These are phyloP conservation scores for Colletotrichum lupini DNA, from an alignment of 2,329 filamentous ascomycete species.

Conservation along the genomic window DNA sequence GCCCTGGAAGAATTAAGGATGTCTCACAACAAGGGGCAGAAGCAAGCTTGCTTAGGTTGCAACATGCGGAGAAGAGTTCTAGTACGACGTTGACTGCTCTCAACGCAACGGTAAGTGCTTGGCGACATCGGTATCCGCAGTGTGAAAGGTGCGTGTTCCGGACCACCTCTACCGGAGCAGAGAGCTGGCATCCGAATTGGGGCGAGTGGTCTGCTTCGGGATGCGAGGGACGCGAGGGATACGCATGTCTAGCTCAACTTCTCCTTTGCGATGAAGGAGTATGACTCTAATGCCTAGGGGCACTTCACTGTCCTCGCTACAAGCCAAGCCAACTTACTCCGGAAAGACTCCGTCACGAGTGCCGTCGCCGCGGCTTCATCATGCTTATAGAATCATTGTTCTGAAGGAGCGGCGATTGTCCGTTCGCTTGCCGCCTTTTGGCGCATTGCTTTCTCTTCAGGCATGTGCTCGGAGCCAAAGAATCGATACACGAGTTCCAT, in stretches of 20 bases:
- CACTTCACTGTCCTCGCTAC: background rate
- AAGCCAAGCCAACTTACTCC: background rate
- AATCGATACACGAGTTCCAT: background rate
- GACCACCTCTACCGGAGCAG: background rate
- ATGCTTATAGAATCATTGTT: background rate
- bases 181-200: background rate
- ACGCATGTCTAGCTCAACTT: background rate
- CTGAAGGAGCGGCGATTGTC: background rate
- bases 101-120: background rate
- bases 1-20: conserved; percentile 1
- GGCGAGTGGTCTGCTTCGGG: background rate
- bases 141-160: background rate
- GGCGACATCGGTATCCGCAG: background rate
- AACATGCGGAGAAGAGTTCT: conserved; percentile 23
- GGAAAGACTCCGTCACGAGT: background rate
- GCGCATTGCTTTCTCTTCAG: background rate
- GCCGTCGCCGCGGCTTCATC: background rate
- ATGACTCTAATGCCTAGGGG: background rate
- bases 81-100: background rate
- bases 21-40: conserved; percentile 8
- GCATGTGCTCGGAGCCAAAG: background rate
- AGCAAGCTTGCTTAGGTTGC: background rate
- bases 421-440: background rate
- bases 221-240: background rate
- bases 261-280: background rate